Conservation (phyloP, 768 basidiomycete genomes). For the Suillus tomentosus region DNA sequence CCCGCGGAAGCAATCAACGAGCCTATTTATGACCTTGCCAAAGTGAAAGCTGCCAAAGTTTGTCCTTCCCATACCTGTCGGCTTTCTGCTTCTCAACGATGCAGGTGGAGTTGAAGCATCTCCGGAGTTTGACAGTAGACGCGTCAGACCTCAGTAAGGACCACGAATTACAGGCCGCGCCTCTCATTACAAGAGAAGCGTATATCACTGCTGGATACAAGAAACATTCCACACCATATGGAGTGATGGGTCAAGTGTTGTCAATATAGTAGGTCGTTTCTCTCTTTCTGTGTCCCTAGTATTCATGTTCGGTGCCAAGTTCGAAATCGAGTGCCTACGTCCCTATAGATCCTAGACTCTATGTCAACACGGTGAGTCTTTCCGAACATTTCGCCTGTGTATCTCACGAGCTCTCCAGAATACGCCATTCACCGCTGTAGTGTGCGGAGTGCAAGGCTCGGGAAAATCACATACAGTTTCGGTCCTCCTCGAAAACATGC, state of each 20-base stretch:
- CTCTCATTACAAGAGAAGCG: constrained; percentile 46
- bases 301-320: constrained; percentile 20
- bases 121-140: neutral
- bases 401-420: constrained; percentile 41
- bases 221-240: constrained; percentile 46
- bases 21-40: constrained; percentile 1
- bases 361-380: constrained; percentile 55
- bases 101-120: constrained; percentile 12
- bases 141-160: constrained; percentile 7
- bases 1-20: neutral
- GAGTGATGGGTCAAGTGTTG: constrained; percentile 49
- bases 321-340: constrained; percentile 29
- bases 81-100: neutral
- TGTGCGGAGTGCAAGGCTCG: constrained; percentile 66
- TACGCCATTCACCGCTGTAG: constrained; percentile 63
- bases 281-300: neutral
- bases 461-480: constrained; percentile 69
- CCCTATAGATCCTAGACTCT: constrained; percentile 47
- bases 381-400: neutral
- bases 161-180: constrained; percentile 35
- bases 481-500: constrained; percentile 61
- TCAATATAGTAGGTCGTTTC: constrained; percentile 38
- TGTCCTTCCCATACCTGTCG: neutral
- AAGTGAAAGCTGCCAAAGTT: constrained; percentile 5
- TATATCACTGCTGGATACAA: constrained; percentile 24